Evolutionary conservation across 129 eudicot species (phyloP), one percentile per base, ranked within the genome.

Genomic region (Tagetes patula): DNA sequence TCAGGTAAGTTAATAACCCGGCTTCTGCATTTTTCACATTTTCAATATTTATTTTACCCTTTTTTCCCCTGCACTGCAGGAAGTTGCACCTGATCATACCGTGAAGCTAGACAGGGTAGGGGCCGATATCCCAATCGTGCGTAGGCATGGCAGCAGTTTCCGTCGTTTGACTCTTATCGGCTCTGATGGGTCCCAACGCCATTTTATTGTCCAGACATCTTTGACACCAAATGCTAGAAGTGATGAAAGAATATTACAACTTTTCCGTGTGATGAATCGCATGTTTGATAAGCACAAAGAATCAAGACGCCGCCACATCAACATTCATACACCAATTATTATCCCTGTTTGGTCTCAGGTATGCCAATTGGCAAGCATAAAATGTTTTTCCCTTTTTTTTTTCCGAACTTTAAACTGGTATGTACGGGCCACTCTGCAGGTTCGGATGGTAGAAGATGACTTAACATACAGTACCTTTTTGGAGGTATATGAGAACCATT

Each of bases 261-360:
- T 95, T 75, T 95, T 95, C 84, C 97, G 99, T 63, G 90, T 95
- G 56, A 95, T 95, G 96, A 95, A 95, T 66, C 87, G 87, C 63
- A 95, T 95, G 99, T 95, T 95, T 75, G 99, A 91, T 72, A 91
- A 95, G 82, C 99, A 91, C 86, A 91, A 95, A 83, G 99, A 95
- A 60, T 95, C 99, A 52, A 85, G 99, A 71, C 86, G 94, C 32
- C 96, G 99, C 69, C 91, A 95, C 79, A 95, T 95, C 59, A 83
- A 85, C 87, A 95, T 95, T 79, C 99, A 95, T 77, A 95, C 97
- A 37, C 99, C 99, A 45, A 88, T 91, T 49, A 95, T 95, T 62
- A 95, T 95, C 72, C 99, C 99, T 40, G 97, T 95, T 72, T 95
- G 99, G 99, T 91, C 99, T 55, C 99, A 95, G 98, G 98, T 89